Evolutionary conservation across 1,284 basidiomycete genomes (phyloP), one percentile per base, ranked within the genome.

Genomic region (Singerocomus inundabilis): DNA sequence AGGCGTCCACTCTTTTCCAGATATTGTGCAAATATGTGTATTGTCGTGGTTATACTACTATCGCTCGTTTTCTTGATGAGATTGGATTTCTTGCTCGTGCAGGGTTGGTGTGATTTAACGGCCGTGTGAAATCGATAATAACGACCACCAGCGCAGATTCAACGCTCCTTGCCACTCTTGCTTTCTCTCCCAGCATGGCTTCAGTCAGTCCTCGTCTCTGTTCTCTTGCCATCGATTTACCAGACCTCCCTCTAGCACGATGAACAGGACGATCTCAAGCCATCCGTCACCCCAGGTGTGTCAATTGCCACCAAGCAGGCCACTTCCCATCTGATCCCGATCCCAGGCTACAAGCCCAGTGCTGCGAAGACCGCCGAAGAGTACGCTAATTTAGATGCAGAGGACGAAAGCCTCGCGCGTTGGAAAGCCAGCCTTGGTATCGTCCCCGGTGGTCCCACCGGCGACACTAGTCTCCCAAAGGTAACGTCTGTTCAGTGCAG

Each of bases 351-450:
- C 76, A 90, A 85, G 69, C 78, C 78, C 40, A 67, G 71, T n/a
- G 80, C 77, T 51, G 78, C 74, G 18, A 91, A 87, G 72, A 74
- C 74, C 39, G 70, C 82, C 16, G 84, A 86, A 39, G 88, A 90
- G 64, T 88, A 88, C 51, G 82, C 81, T 13, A 71, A 84, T 39
- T 79, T 94, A 47, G 92, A 94, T 69, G 88, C 86, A 11, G 76
- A 88, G 53, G 92, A 95, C 67, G 91, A 93, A 69, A 91, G 87
- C 68, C 74, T 91, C 63, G 81, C 81, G 13, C 85, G 91, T 55
- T 95, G 92, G 92, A 95, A 95, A 68, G 91, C 89, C 24, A 93
- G 86, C 54, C 78, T 96, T 31, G 93, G 93, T 47, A 84, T 95
- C 57, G 80, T 79, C 41, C 77, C 85, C 21, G 83, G 79, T 45